Evolutionary conservation across 2,329 filamentous ascomycete species (phyloP).

Genomic region (Neonectria faginata): DNA sequence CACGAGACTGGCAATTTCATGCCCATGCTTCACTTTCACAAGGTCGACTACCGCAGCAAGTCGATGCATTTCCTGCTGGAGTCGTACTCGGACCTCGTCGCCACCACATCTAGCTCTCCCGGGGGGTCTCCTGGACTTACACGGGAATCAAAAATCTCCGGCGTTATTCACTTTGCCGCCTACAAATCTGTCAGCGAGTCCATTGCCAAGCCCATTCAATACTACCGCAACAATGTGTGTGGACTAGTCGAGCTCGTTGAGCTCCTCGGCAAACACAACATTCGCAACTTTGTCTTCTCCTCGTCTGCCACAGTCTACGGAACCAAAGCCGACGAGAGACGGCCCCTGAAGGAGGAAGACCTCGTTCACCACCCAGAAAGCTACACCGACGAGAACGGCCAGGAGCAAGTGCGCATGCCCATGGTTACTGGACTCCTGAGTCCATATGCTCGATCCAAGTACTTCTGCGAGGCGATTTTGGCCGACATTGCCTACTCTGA

Average conservation of each 20-base stretch:
- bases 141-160: constrained; percentile 44
- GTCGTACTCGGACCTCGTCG: constrained; percentile 46
- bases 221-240: constrained; percentile 76
- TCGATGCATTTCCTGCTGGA: constrained; percentile 54
- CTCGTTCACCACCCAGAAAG: constrained; percentile 50
- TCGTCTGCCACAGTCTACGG: constrained; percentile 77
- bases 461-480: constrained; percentile 75
- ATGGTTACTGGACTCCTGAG: constrained; percentile 65
- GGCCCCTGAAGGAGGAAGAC: constrained; percentile 62
- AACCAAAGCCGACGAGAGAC: constrained; percentile 61
- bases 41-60: constrained; percentile 53
- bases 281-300: constrained; percentile 76
- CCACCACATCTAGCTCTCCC: constrained; percentile 27
- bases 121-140: constrained; percentile 11
- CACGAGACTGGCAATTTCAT: constrained; percentile 18
- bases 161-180: constrained; percentile 77
- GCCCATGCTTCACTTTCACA: constrained; percentile 52
- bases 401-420: constrained; percentile 45
- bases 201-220: constrained; percentile 68
- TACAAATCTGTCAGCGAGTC: constrained; percentile 75
- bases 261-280: constrained; percentile 67
- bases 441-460: constrained; percentile 75
- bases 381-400: constrained; percentile 60
- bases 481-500: constrained; percentile 71
- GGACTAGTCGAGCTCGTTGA: constrained; percentile 70